These are phyloP conservation scores for Prunus fruticosa DNA, from an alignment of 306 rosid species.

Conservation along the genomic window DNA sequence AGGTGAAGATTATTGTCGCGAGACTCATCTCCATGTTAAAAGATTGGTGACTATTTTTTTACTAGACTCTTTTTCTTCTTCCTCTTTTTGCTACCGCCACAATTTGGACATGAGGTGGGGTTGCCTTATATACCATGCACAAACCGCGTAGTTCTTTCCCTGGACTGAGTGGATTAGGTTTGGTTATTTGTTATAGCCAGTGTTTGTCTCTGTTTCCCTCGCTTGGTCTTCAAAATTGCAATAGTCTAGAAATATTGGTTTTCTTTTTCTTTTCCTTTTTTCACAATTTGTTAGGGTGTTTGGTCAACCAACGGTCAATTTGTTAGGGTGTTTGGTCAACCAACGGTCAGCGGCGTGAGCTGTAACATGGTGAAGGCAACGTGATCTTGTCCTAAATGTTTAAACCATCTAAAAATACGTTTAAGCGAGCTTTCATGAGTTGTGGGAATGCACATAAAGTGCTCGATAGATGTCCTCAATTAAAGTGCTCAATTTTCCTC, in stretches of 20 bases:
- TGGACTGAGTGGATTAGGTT: not conserved
- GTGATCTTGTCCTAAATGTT: no score
- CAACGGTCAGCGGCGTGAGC: not conserved
- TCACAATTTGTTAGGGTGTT: not conserved
- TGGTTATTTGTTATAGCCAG: not conserved
- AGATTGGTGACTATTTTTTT: not conserved
- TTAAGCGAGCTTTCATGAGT: not conserved
- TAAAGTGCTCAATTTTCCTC: no score
- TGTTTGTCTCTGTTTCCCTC: not conserved
- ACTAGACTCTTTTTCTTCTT: not conserved
- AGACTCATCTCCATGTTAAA: conserved; percentile 1
- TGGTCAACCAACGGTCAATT: not conserved
- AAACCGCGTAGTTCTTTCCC: not conserved
- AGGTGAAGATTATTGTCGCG: conserved; percentile 12
- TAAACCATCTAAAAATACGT: no score
- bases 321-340: not conserved
- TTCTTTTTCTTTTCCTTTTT: not conserved
- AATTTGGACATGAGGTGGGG: not conserved
- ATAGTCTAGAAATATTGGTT: not conserved
- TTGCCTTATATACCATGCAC: not conserved
- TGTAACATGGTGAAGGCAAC: no score
- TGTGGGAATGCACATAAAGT: not conserved
- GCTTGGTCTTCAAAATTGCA: not conserved
- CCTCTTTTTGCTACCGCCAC: not conserved
- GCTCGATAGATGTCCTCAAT: not conserved